Evolutionary conservation across 2,329 filamentous ascomycete genomes (phyloP).

Genomic region (Dothidotthia symphoricarpi): DNA sequence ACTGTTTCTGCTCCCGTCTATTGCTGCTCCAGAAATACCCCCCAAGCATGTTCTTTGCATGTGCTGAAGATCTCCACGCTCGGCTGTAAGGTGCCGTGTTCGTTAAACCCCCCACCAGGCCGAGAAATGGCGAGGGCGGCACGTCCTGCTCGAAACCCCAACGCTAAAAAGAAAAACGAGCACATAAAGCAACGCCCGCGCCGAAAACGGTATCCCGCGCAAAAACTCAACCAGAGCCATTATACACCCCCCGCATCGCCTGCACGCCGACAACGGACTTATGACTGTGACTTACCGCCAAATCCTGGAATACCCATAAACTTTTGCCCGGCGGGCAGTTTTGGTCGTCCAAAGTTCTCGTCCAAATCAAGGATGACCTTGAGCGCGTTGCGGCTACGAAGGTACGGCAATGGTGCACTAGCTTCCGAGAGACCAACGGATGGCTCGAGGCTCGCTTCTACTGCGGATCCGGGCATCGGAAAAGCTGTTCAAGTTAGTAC

Average conservation of each 20-base stretch:
- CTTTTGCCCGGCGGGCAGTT: constrained; percentile 49
- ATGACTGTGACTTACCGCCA: constrained; percentile 32
- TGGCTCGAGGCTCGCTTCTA: constrained; percentile 56
- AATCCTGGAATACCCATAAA: constrained; percentile 41
- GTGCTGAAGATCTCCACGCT: constrained; percentile 16
- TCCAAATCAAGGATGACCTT: constrained; percentile 96
- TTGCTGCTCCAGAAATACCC: constrained; percentile 10
- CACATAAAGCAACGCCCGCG: constrained; percentile 25
- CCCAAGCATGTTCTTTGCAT: constrained; percentile 13
- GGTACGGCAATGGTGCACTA: constrained; percentile 62
- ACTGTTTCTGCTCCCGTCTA: constrained; percentile 17
- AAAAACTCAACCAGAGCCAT: constrained; percentile 30
- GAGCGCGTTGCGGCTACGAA: constrained; percentile 81
- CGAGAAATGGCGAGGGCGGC: constrained; percentile 20
- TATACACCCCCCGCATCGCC: constrained; percentile 21
- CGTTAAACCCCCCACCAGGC: constrained; percentile 17
- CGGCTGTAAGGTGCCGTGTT: constrained; percentile 13
- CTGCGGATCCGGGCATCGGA: constrained; percentile 68
- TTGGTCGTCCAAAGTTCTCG: constrained; percentile 81
- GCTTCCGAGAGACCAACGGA: constrained; percentile 63
- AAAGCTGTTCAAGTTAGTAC: constrained; percentile 47
- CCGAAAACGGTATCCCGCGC: constrained; percentile 21
- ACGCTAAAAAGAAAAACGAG: constrained; percentile 30
- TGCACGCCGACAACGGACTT: constrained; percentile 14
- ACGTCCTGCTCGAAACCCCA: constrained; percentile 15